Base-by-base conservation (phyloP, 805 yeast species). In the Yamadazyma philogaea region DNA sequence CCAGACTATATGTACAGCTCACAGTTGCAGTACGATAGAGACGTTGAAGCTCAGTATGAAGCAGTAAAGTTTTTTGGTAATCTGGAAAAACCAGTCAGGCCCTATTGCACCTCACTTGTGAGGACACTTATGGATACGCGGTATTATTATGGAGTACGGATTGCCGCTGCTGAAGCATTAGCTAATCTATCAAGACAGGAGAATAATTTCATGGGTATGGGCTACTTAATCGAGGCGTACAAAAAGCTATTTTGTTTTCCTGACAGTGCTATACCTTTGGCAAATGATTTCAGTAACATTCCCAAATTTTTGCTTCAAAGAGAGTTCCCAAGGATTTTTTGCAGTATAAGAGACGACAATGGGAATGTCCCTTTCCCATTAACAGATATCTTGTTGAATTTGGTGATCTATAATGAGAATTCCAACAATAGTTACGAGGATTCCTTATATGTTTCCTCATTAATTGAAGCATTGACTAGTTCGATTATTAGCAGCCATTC, bases 1-100 rank as follows among this genome's bases (percentile, higher is more conserved):
- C 95, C 96, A 0, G 97, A 89, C 54, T 85, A 88, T 56, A 93
- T 93, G 97, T 93, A 78, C 59, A 86, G 88, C 1, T 87, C 98
- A 0, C 99, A 93, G 56, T 66, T 93, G 22, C 93, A 87, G 52
- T 95, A 89, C 57, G 99, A 93, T 63, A 69, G 96, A 48, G 99
- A 93, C 57, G 95, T 93, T 15, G 96, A 89, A 47, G 99, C 99
- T 0, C 99, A 93, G 56, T 64, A 80, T 33, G 96, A 88, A 41
- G 88, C 96, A 7, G 76, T 90, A 12, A 66, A 73, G 38, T 87
- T 77, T 59, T 91, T 87, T 61, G 81, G 84, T 6, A 77, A 73
- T 16, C 63, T 73, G 8, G 73, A 72, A 39, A 75, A 78, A 42
- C 86, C 89, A 0, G 73, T 76, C 2, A 50, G 72, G 0, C 68